Evolutionary conservation across 441 rosid genomes (phyloP).

Genomic region (Populus trichocarpa): DNA sequence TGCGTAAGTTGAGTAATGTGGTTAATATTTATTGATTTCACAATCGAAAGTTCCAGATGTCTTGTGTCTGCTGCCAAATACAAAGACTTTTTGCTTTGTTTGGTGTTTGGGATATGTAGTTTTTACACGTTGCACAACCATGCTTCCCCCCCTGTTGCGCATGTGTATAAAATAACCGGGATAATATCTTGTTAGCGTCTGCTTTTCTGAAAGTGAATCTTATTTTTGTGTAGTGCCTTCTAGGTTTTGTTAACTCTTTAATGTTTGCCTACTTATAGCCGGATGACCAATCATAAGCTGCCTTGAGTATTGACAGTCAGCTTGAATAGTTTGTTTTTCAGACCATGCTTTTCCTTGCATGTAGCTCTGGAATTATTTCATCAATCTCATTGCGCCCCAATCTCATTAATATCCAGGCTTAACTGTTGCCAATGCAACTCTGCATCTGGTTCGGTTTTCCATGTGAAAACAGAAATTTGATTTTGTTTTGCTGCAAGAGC

Average conservation of each 20-base stretch:
- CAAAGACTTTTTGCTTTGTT: too few species aligned
- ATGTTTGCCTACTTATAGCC: neutral
- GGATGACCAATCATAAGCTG: neutral
- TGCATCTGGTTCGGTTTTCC: slow-evolving; percentile 1
- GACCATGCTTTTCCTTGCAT: neutral
- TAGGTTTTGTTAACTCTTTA: neutral
- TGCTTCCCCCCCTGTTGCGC: neutral
- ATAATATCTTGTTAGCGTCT: neutral
- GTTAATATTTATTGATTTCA: neutral
- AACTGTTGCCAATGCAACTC: neutral
- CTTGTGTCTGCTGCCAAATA: neutral
- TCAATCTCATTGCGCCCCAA: neutral
- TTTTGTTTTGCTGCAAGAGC: neutral
- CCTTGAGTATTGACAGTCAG: neutral
- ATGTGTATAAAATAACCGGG: neutral
- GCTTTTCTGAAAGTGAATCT: neutral
- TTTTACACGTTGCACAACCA: neutral
- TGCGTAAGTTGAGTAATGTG: neutral
- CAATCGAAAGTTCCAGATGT: neutral
- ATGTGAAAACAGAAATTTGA: neutral
- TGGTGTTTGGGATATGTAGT: neutral
- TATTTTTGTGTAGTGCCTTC: neutral
- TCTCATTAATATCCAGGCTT: neutral
- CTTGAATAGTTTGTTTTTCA: neutral
- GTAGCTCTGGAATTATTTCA: neutral